Conservation (phyloP, 352 stramenopile genomes). For the Phytophthora podocarpi region DNA sequence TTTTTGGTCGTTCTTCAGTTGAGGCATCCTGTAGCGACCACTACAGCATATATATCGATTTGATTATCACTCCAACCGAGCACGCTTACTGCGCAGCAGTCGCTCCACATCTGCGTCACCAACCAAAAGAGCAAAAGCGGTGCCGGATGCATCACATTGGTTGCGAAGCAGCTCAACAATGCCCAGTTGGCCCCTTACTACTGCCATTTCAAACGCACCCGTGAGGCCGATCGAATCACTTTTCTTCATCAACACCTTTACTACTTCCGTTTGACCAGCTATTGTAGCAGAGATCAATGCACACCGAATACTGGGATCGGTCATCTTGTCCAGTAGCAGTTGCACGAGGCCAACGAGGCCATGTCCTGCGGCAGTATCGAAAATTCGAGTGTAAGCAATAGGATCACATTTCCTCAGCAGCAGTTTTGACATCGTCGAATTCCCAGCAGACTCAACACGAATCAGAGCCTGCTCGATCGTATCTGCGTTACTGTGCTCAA, state of each 20-base stretch:
- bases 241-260: constrained; percentile 1
- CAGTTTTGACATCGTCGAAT: background rate
- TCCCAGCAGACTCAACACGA: background rate
- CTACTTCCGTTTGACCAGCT: constrained; percentile 2
- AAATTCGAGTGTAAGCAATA: constrained; percentile 9
- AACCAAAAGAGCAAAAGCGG: constrained; percentile 11
- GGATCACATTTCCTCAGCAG: constrained; percentile 13
- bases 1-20: too few relatives aligned
- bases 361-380: constrained; percentile 7
- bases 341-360: constrained; percentile 5
- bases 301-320: constrained; percentile 3
- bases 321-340: constrained; percentile 12
- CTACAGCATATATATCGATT: background rate
- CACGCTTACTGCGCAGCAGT: constrained; percentile 11
- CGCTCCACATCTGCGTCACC: constrained; percentile 5
- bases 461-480: constrained; percentile 15
- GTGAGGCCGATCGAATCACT: constrained; percentile 9
- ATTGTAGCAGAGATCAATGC: constrained; percentile 16
- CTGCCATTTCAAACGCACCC: constrained; percentile 25
- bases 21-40: too few relatives aligned
- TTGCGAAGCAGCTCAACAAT: constrained; percentile 8
- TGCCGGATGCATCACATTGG: constrained; percentile 3
- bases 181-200: background rate
- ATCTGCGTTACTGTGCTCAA: constrained; percentile 4
- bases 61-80: constrained; percentile 6